Conservation (phyloP, 371 early-diverging fungal species). For the Mucor saturninus region DNA sequence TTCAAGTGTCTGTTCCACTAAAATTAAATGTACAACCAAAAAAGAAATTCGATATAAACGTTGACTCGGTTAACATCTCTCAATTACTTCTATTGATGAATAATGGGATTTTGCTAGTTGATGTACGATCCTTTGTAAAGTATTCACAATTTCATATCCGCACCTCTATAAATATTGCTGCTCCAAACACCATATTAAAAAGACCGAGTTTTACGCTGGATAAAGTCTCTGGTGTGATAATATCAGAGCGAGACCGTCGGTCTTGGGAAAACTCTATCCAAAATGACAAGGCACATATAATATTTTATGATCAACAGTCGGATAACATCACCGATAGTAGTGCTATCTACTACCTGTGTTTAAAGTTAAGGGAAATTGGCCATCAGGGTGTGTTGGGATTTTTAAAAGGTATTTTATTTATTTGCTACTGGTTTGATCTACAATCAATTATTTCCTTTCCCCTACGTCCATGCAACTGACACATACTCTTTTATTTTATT, state of each 20-base stretch:
- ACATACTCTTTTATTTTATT: background rate
- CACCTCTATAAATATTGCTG: slow-evolving; percentile 56
- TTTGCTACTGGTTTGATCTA: slow-evolving; percentile 2
- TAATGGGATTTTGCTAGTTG: slow-evolving; percentile 39
- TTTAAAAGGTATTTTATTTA: slow-evolving; percentile 17
- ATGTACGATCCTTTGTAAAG: slow-evolving; percentile 60
- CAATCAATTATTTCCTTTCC: background rate
- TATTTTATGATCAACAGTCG: slow-evolving; percentile 8
- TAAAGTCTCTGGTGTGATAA: slow-evolving; percentile 38
- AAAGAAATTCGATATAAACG: background rate
- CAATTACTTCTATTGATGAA: background rate
- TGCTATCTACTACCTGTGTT: slow-evolving; percentile 29
- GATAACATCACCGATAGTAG: slow-evolving; percentile 40
- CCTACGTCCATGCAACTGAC: slow-evolving; percentile 18
- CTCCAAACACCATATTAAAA: slow-evolving; percentile 64
- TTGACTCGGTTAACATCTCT: background rate
- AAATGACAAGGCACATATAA: background rate
- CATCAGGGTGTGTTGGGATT: slow-evolving; percentile 16
- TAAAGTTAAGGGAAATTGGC: slow-evolving; percentile 8
- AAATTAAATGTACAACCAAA: background rate
- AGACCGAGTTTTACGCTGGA: slow-evolving; percentile 59
- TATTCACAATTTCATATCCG: slow-evolving; percentile 50
- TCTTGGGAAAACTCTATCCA: background rate
- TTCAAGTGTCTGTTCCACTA: background rate
- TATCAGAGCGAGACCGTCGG: slow-evolving; percentile 5